Conservation (phyloP, 2,329 filamentous ascomycete species). For the Verticillium tricorpus region DNA sequence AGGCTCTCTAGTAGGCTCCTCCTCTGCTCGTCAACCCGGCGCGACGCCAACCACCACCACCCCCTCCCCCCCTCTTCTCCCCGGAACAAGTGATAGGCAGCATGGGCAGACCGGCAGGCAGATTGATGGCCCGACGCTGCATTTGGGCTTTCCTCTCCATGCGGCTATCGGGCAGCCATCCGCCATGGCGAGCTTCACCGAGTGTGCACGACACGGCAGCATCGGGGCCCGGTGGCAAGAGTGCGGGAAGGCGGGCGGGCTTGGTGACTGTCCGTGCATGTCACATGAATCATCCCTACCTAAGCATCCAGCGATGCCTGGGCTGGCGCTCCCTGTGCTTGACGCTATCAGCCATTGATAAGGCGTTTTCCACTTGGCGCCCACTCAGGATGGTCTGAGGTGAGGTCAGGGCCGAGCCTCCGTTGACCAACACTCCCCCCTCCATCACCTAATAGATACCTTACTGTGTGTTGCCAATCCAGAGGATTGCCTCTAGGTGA, state of each 20-base stretch:
- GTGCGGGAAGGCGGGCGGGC: not conserved
- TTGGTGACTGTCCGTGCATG: not conserved
- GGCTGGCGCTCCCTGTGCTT: not conserved
- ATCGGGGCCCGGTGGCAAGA: not conserved
- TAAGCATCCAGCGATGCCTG: not conserved
- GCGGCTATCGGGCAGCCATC: not conserved
- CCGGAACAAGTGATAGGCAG: not conserved
- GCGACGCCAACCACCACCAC: not conserved
- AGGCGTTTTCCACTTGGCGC: not conserved
- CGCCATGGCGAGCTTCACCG: not conserved
- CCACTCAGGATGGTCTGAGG: not conserved
- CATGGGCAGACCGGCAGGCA: not conserved
- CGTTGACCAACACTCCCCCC: not conserved
- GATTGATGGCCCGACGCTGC: not conserved
- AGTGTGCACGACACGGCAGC: not conserved
- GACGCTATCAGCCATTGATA: not conserved
- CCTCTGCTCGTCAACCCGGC: not conserved
- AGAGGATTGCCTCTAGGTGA: no score
- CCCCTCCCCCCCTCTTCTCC: no score
- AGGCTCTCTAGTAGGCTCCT: no score
- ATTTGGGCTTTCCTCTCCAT: not conserved
- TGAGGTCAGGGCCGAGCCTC: not conserved
- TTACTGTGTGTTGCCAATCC: no score
- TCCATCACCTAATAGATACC: not conserved
- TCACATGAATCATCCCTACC: not conserved